A percentile compares a stretch with the other conserved stretches of the same genome.
Evolutionary conservation across 2,329 filamentous ascomycete species (phyloP).

Genomic region (Sarocladiaceae sp.): DNA sequence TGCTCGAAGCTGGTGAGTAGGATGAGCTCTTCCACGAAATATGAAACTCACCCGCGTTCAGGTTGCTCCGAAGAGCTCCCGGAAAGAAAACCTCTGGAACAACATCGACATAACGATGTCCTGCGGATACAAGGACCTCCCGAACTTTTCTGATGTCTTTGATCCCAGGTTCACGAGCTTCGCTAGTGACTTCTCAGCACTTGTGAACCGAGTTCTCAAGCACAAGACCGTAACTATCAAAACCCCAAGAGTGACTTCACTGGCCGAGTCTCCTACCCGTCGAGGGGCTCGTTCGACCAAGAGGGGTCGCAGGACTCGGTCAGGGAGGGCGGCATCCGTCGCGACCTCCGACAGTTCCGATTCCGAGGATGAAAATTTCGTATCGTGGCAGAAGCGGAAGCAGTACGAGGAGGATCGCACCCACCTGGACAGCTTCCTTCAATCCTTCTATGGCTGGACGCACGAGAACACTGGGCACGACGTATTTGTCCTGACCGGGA

Average conservation of each 20-base stretch:
- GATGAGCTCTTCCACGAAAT: not conserved
- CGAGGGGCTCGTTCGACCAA: not conserved
- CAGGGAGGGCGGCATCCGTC: not conserved
- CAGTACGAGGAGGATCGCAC: not conserved
- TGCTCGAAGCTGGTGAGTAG: not conserved
- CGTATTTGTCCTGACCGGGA: constrained; percentile 12
- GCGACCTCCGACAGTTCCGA: not conserved
- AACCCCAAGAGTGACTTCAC: not conserved
- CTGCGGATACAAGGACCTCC: constrained; percentile 16
- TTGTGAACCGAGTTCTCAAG: constrained; percentile 10
- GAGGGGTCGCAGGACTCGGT: not conserved
- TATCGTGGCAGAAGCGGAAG: constrained; percentile 5
- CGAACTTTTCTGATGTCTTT: constrained; percentile 14
- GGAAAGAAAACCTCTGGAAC: not conserved
- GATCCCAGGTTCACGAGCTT: constrained; percentile 14
- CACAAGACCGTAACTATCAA: constrained; percentile 1
- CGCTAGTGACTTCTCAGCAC: not conserved
- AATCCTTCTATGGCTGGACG: constrained; percentile 15
- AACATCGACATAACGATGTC: constrained; percentile 13
- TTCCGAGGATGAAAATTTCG: not conserved
- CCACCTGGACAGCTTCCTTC: constrained; percentile 11
- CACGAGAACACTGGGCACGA: constrained; percentile 13
- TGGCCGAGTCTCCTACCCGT: not conserved
- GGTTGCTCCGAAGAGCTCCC: not conserved
- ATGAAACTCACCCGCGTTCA: not conserved